Conservation (phyloP, 768 basidiomycete species). For the Podaxis rugospora region DNA sequence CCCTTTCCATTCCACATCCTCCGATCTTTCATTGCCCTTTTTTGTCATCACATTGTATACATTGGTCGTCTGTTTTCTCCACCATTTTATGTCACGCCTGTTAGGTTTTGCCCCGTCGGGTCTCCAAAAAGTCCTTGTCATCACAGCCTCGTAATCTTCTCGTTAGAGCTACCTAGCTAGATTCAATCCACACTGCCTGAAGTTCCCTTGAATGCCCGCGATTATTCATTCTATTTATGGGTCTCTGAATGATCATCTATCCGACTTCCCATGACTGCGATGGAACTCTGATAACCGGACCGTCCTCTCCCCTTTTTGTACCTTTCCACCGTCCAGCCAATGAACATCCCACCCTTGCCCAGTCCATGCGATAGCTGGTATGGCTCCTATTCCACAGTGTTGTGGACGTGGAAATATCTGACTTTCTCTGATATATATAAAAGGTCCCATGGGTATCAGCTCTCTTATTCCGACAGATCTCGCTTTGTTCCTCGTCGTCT, state of each 20-base stretch:
- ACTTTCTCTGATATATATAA: not conserved
- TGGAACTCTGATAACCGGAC: not conserved
- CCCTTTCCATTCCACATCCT: too few relatives aligned
- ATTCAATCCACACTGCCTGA: too few relatives aligned
- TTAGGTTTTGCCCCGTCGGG: not conserved
- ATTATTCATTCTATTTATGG: not conserved
- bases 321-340: not conserved
- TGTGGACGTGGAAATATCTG: not conserved
- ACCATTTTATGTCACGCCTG: too few relatives aligned
- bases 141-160: not conserved
- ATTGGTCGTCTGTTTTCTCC: too few relatives aligned
- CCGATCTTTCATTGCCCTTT: not conserved
- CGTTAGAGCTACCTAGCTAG: too few relatives aligned
- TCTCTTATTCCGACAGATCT: not conserved
- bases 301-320: not conserved
- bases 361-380: not conserved
- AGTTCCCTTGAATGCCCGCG: not conserved
- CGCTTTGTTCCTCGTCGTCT: not conserved
- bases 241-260: not conserved
- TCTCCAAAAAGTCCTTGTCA: not conserved
- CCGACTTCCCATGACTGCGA: not conserved
- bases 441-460: not conserved
- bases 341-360: not conserved
- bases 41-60: not conserved
- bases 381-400: not conserved